Evolutionary conservation across 306 rosid species (phyloP), one percentile per base, ranked within the genome.

Genomic region (Rosa chinensis): DNA sequence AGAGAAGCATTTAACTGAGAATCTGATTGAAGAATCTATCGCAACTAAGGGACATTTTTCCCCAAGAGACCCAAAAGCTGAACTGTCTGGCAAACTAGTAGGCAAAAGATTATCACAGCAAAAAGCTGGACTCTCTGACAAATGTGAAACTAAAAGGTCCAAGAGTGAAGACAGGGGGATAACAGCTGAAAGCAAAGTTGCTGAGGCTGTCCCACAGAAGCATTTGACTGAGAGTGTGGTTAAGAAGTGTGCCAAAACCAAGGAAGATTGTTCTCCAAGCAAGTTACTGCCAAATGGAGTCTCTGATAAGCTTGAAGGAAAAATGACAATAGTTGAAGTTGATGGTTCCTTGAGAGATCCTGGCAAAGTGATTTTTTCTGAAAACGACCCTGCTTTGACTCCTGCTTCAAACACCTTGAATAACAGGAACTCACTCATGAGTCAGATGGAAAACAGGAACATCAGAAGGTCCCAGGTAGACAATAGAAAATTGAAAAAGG

Each of bases 401-500:
- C 72, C 67, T 63, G 61, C 83, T 82, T 80, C 66, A 80, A 61
- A 76, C 53, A 61, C 50, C 72, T 73, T 80, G 77, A 80, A 82
- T 67, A 85, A 70, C 80, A 75, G 35, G 80, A 68, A 80, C 74
- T 74, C 59, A 75, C 73, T 40, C 40, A 64, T 47, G 48, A 75
- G 75, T 63, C 55, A 11, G 67, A 53, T 13, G 73, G 82, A 70
- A 73, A 83, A 67, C 48, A 78, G 23, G 48, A 72, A 70, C 48
- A 37, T 55, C 35, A n/a, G 78, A 45, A 79, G 72, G 44, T 23
- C 74, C 14, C 52, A 20, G 48, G 80, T 37, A 44, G 89, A 43
- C 66, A 10, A 80, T 78, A 75, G 89, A 63, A 84, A 79, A 72
- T 80, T 83, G 35, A 86, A 58, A 72, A 78, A 87, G 80, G 86